Evolutionary conservation across 352 stramenopile species (phyloP), one percentile per base, ranked within the genome.

Genomic region (Globisporangium sylvaticum): DNA sequence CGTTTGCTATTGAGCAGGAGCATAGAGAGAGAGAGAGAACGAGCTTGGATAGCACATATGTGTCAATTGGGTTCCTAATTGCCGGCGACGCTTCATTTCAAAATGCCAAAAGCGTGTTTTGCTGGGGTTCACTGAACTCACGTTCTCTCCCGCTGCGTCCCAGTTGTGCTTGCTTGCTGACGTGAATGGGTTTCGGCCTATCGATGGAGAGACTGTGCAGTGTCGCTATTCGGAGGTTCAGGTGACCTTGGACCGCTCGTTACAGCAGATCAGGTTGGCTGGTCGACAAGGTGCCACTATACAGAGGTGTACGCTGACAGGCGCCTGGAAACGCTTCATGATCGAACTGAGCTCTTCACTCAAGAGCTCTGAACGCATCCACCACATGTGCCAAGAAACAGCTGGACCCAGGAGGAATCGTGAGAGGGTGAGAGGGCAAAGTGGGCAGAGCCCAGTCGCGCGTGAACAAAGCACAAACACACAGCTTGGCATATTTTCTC

Each of bases 271-370:
- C 37, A 44, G 37, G 37, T 20, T 20, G 37, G 12, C 37, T 50
- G 18, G 18, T 50, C 42, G 15, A 50, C 18, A 48, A 8, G 0
- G 18, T 31, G 37, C 9, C 37, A 25, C 58, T 63, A 63, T 46
- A 29, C 12, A 3, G 14, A 63, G 58, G 58, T 63, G 37, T 54
- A 63, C 56, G 29, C n/a, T 50, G 4, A 44, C 12, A 5, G 12
- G n/a, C n/a, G 4, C 29, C n/a, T 32, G n/a, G 24, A 63, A 63
- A 53, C 58, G 58, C 34, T 63, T 63, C 58, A 63, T 63, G 32
- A 63, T 63, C 58, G 29, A 59, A 27, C 48, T 55, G 29, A 42
- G 55, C 55, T 46, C 55, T 29, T 60, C 55, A 46, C 31, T 39
- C 25, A n/a, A 34, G 53, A 22, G 53, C 53, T 24, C 53, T n/a